Evolutionary conservation across 2,329 filamentous ascomycete genomes (phyloP), one percentile per base, ranked within the genome.

Genomic region (Monosporascus cannonballus): DNA sequence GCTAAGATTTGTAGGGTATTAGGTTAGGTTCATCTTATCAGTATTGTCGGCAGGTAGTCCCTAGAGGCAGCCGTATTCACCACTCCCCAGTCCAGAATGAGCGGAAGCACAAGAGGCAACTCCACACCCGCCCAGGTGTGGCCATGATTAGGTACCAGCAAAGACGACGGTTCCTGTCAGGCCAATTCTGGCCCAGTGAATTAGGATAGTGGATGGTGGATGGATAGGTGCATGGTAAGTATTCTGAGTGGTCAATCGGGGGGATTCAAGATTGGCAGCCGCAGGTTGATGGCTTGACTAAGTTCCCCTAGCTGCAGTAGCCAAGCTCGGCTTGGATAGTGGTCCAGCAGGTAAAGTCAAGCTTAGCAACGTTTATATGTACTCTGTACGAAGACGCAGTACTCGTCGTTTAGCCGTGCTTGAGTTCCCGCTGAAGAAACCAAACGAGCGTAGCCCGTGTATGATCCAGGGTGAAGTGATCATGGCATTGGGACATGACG

Each of bases 121-220:
- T 45, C 22, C 24, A 45, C 42, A 24, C 11, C 11, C 17, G 22
- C 30, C 7, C 24, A 46, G 14, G 24, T 6, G 24, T n/a, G 42
- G 15, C 42, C 42, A 46, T 24, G 42, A 27, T 46, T 25, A 34
- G 42, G 42, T 46, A 46, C 24, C 42, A 46, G 42, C 24, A 9
- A 46, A 46, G 42, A 46, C 15, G 42, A 46, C 42, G 42, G 42
- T 46, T 46, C 42, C 42, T 46, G 42, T 46, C 42, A 46, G 42
- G n/a, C 24, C 17, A 18, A 24, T 46, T 46, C 42, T 46, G 42
- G 42, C 42, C 42, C 42, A 30, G 42, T 46, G 24, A 11, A 46
- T 34, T 46, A 46, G 42, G 42, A 46, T 30, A 46, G 42, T 46
- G 42, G 42, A 30, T 46, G 42, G 24, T 42, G 39, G 42, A 30